Evolutionary conservation across 2,329 filamentous ascomycete genomes (phyloP).

Genomic region (Paracorniculantispora psalliotae): DNA sequence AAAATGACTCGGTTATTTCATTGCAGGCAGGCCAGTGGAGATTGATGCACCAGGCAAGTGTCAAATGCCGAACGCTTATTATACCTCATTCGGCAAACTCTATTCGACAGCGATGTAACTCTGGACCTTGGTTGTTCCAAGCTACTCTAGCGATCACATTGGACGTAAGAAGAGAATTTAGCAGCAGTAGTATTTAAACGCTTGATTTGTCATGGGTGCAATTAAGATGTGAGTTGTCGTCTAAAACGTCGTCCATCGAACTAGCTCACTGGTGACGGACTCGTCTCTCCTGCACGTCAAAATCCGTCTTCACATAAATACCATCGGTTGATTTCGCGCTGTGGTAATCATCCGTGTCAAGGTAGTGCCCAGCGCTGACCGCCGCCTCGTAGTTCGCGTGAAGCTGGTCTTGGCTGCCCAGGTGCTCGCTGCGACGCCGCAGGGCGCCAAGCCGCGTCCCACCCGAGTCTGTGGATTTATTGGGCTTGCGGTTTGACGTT

Average conservation of each 20-base stretch:
- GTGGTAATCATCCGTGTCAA: constrained; percentile 20
- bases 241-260: too few relatives aligned
- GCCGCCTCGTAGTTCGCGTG: constrained; percentile 20
- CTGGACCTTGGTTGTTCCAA: neutral
- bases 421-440: constrained; percentile 26
- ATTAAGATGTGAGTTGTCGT: too few relatives aligned
- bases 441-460: constrained; percentile 27
- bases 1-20: constrained; percentile 6
- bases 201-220: too few relatives aligned
- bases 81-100: too few relatives aligned
- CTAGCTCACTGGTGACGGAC: neutral
- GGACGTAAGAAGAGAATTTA: too few relatives aligned
- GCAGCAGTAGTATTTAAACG: too few relatives aligned
- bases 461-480: constrained; percentile 18
- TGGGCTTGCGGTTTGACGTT: constrained; percentile 21
- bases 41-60: too few relatives aligned
- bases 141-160: neutral
- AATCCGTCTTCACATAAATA: constrained; percentile 33
- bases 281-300: constrained; percentile 27
- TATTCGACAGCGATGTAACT: too few relatives aligned
- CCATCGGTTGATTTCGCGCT: constrained; percentile 25
- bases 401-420: constrained; percentile 22
- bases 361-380: constrained; percentile 17
- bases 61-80: too few relatives aligned
- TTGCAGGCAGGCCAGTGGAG: constrained; percentile 3